These are phyloP conservation scores for Saksenaea oblongispora DNA, from an alignment of 371 early-diverging fungal species.

Conservation along the genomic window DNA sequence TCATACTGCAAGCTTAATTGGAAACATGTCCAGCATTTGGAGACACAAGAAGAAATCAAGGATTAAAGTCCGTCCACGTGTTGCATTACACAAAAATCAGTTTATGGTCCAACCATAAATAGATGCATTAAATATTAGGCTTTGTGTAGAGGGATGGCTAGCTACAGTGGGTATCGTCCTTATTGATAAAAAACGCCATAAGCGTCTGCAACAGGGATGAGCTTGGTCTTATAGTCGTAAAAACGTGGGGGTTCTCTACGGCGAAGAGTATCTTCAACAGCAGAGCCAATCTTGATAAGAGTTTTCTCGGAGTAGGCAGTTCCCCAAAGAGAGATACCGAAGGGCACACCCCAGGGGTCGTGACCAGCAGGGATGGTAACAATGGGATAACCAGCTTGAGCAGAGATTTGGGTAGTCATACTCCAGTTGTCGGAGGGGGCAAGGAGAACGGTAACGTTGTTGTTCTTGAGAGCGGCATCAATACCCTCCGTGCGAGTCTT, in stretches of 20 bases:
- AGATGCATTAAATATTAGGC: not conserved
- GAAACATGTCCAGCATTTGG: too few species aligned
- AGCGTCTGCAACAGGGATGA: conserved; percentile 8
- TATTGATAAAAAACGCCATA: conserved; percentile 5
- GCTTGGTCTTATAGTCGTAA: not conserved
- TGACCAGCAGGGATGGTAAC: conserved; percentile 13
- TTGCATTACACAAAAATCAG: not conserved
- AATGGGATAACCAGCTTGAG: conserved; percentile 15
- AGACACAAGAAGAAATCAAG: too few species aligned
- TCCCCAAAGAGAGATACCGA: conserved; percentile 13
- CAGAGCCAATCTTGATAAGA: conserved; percentile 14
- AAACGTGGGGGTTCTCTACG: conserved; percentile 6
- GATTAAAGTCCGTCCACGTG: not conserved
- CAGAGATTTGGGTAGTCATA: conserved; percentile 9
- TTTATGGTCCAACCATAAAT: not conserved
- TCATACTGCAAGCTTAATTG: too few species aligned
- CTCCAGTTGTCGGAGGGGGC: conserved; percentile 16
- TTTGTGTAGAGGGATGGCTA: not conserved
- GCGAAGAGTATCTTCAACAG: conserved; percentile 16
- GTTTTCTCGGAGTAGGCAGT: conserved; percentile 12
- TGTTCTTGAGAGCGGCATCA: conserved; percentile 12
- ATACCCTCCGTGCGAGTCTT: conserved; percentile 12
- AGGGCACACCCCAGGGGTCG: conserved; percentile 13
- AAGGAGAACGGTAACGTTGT: conserved; percentile 7
- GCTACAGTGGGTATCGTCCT: not conserved